Base-by-base conservation (phyloP, 2,329 filamentous ascomycete genomes). In the Colletotrichum trifolii region DNA sequence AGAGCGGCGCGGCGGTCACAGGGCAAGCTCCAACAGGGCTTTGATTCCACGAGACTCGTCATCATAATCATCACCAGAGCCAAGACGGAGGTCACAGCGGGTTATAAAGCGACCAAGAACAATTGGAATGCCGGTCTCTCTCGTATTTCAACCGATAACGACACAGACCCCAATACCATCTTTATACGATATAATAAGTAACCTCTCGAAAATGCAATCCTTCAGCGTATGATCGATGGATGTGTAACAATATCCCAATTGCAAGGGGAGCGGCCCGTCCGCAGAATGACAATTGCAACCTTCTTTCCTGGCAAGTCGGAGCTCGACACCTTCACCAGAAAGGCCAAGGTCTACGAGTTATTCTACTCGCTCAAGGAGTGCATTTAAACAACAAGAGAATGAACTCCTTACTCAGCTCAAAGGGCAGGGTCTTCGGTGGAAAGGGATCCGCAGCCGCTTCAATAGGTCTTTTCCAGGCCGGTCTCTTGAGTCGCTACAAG, bases 391-490 rank as follows among this genome's bases (percentile, higher is more conserved):
- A 34, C 9, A 47, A 1, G 43, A 56, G 42, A 48, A 40, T 8
- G n/a, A 34, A 38, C 54, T 56, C 43, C 34, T 56, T 11, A 17
- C 42, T 56, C 15, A 47, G 48, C 15, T 47, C 2, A 47, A 56
- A 40, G 54, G 34, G 39, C 34, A 48, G 9, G 10, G 11, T 12
- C 34, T 56, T 40, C 34, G 15, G 8, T 56, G 15, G 43, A 48
- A 10, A 12, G 11, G 40, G n/a, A 56, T 47, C 54, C 15, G 48
- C 10, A 47, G 8, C 6, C 11, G 6, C 4, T 46, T 46, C 17
- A 6, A 12, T 3, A 4, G 11, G 13, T 39, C 3, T 5, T 56
- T 56, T 54, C 52, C 25, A 3, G 43, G 43, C 43, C 15, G 43
- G 42, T 56, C 54, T 56, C 35, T 40, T 7, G 15, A 17, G 43